Conservation (phyloP, 495 filamentous ascomycete species). For the Neurospora terricola region DNA sequence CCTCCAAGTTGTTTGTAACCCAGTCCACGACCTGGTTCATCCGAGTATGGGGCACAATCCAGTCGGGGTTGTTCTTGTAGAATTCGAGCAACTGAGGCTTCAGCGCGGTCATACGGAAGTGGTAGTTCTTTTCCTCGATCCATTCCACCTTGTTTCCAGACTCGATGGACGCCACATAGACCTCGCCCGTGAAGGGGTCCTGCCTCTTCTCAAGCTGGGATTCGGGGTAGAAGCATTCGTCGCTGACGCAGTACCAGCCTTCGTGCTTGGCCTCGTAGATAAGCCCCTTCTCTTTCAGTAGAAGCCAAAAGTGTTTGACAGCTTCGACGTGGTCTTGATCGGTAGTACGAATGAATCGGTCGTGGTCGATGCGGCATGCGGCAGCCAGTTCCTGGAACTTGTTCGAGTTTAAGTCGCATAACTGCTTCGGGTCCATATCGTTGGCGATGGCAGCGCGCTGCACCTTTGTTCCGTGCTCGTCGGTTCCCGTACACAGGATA, state of each 20-base stretch:
- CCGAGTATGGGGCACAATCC: slow-evolving; percentile 56
- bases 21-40: slow-evolving; percentile 58
- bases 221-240: slow-evolving; percentile 90
- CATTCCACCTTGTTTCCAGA: slow-evolving; percentile 89
- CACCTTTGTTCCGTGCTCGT: slow-evolving; percentile 97
- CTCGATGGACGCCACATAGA: slow-evolving; percentile 74
- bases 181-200: slow-evolving; percentile 71
- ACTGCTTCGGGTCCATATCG: slow-evolving; percentile 37
- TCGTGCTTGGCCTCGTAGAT: slow-evolving; percentile 82
- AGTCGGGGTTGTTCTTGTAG: slow-evolving; percentile 61
- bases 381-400: slow-evolving; percentile 61
- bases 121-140: slow-evolving; percentile 90
- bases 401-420: slow-evolving; percentile 53
- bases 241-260: slow-evolving; percentile 94
- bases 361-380: slow-evolving; percentile 55
- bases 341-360: slow-evolving; percentile 88
- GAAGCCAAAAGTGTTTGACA: slow-evolving; percentile 83
- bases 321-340: slow-evolving; percentile 71
- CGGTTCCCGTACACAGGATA: slow-evolving; percentile 82
- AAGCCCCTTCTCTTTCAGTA: slow-evolving; percentile 62
- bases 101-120: slow-evolving; percentile 82
- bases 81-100: slow-evolving; percentile 63
- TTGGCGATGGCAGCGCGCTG: slow-evolving; percentile 70
- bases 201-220: slow-evolving; percentile 59
- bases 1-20: slow-evolving; percentile 63